Percentiles rank a stretch among this genome's conserved stretches.
Evolutionary conservation across 2,329 filamentous ascomycete species (phyloP).

Genomic region (Dendrostoma leiphaemia): DNA sequence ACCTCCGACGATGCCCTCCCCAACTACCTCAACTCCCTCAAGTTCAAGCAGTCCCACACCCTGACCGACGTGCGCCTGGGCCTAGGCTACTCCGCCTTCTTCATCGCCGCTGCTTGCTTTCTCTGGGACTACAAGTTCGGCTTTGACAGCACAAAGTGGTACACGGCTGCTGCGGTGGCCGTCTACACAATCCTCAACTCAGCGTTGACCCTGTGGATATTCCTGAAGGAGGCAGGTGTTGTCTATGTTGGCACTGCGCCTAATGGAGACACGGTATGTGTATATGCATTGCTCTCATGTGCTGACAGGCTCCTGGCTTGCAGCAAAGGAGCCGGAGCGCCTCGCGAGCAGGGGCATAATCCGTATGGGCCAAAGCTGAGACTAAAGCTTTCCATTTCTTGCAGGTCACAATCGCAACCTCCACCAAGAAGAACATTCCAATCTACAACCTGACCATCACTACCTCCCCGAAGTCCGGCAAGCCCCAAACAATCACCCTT

Average conservation of each 20-base stretch:
- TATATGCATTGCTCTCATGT: no score
- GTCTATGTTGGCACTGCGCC: conserved; percentile 74
- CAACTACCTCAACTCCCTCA: conserved; percentile 87
- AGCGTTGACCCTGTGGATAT: conserved; percentile 79
- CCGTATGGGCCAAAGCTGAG: no score
- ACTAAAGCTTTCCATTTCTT: background rate
- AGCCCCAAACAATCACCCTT: conserved; percentile 49
- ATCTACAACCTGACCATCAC: conserved; percentile 74
- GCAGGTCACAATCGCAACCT: conserved; percentile 71
- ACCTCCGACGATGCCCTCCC: conserved; percentile 92
- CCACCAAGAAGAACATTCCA: conserved; percentile 75
- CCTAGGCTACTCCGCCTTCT: conserved; percentile 80
- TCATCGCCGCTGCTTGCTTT: conserved; percentile 80
- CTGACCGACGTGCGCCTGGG: conserved; percentile 79
- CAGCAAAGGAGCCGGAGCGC: no score
- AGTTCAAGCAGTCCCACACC: conserved; percentile 77
- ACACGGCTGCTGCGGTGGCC: conserved; percentile 75
- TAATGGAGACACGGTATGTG: conserved; percentile 64
- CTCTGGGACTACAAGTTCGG: conserved; percentile 88
- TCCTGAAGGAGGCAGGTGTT: conserved; percentile 74
- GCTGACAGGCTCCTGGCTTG: no score
- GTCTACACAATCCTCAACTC: conserved; percentile 79
- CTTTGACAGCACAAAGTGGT: conserved; percentile 81
- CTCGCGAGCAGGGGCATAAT: no score
- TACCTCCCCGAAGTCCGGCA: conserved; percentile 37